Evolutionary conservation across 495 filamentous ascomycete genomes (phyloP).

Genomic region (Cercophora newfieldiana): DNA sequence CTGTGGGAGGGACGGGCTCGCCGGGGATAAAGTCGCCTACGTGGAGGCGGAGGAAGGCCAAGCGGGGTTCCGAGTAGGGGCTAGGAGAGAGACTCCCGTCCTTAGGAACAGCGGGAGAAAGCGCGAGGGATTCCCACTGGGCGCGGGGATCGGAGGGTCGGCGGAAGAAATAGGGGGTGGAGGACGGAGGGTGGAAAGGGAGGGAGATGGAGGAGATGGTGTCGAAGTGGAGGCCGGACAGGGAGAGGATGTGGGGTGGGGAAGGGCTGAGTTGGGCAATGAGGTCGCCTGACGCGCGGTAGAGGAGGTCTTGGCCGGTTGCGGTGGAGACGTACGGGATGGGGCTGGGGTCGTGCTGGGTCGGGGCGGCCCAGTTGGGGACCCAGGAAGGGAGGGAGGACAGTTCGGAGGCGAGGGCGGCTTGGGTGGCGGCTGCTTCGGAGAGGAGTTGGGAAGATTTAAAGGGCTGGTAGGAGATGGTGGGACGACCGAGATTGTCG

Average conservation of each 20-base stretch:
- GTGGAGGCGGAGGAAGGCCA: not conserved
- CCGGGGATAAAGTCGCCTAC: not conserved
- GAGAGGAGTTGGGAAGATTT: not conserved
- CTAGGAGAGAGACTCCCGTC: no score
- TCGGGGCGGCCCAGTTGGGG: slow-evolving; percentile 1
- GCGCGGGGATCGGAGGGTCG: not conserved
- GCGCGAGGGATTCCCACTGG: not conserved
- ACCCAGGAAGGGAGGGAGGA: slow-evolving; percentile 1
- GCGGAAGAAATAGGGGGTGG: not conserved
- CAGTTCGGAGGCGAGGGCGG: not conserved
- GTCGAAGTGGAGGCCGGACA: not conserved
- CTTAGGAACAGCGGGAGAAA: not conserved
- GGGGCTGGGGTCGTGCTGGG: not conserved
- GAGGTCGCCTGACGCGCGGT: not conserved
- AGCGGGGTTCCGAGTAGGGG: not conserved
- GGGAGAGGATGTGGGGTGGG: not conserved
- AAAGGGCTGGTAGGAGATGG: not conserved
- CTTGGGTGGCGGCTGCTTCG: not conserved
- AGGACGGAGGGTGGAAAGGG: not conserved
- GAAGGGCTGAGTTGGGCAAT: not conserved
- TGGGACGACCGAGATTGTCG: not conserved
- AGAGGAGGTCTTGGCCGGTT: not conserved
- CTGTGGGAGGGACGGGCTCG: not conserved
- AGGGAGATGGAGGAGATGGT: not conserved
- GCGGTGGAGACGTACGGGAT: not conserved